These are phyloP conservation scores for Lindgomyces ingoldianus DNA, from an alignment of 495 filamentous ascomycete genomes.

Conservation along the genomic window DNA sequence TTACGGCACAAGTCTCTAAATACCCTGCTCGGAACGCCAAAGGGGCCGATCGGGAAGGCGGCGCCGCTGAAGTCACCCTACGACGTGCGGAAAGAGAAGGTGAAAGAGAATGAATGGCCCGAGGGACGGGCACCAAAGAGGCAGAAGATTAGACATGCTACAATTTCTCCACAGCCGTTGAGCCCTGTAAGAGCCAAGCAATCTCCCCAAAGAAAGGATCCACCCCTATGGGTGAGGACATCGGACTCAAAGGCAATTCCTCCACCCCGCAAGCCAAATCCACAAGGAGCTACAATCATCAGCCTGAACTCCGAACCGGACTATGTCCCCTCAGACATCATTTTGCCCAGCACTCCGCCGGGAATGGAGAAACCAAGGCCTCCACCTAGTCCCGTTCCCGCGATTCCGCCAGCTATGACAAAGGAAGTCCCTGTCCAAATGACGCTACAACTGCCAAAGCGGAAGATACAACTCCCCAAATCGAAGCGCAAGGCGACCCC, in stretches of 20 bases:
- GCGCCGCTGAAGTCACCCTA: conserved; percentile 52
- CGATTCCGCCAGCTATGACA: neutral
- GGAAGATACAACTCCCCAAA: conserved; percentile 12
- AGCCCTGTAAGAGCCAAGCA: neutral
- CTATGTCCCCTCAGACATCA: conserved; percentile 29
- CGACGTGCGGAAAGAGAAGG: conserved; percentile 47
- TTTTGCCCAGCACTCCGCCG: conserved; percentile 32
- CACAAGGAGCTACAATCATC: conserved; percentile 23
- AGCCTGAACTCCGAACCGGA: conserved; percentile 38
- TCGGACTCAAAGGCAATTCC: conserved; percentile 22
- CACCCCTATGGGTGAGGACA: conserved; percentile 33
- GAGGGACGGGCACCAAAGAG: conserved; percentile 53
- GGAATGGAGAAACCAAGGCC: neutral
- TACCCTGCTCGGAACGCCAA: conserved; percentile 59
- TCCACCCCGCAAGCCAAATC: conserved; percentile 1
- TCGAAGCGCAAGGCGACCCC: conserved; percentile 1
- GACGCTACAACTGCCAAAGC: conserved; percentile 2
- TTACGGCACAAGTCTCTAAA: conserved; percentile 58
- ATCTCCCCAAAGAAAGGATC: neutral
- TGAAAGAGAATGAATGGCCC: conserved; percentile 34
- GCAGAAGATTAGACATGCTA: conserved; percentile 41
- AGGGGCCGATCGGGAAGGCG: conserved; percentile 51
- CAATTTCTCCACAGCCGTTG: neutral
- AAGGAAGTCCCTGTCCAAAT: neutral
- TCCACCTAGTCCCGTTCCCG: neutral